These are phyloP conservation scores for Aureobasidium sp. DNA, from an alignment of 2,329 filamentous ascomycete species.

Conservation along the genomic window DNA sequence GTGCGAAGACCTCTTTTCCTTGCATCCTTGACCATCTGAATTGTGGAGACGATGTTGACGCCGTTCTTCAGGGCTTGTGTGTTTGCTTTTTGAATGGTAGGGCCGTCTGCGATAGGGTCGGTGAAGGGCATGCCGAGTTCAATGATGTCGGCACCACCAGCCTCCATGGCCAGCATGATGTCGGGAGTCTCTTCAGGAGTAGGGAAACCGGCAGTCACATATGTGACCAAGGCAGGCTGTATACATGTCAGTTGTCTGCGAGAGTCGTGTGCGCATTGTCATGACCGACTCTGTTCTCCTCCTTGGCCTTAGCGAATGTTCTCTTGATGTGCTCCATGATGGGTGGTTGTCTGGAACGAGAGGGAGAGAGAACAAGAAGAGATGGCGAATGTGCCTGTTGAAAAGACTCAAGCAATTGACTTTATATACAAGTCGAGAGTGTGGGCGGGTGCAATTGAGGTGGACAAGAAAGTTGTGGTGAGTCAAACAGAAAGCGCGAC, in stretches of 20 bases:
- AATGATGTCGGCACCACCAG: slow-evolving; percentile 87
- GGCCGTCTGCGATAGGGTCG: slow-evolving; percentile 95
- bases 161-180: slow-evolving; percentile 82
- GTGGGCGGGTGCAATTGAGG: background rate
- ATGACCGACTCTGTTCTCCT: slow-evolving; percentile 34
- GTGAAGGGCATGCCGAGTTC: slow-evolving; percentile 96
- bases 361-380: background rate
- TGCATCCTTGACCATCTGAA: slow-evolving; percentile 77
- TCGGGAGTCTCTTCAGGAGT: slow-evolving; percentile 72
- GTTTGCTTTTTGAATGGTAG: slow-evolving; percentile 93
- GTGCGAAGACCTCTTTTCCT: slow-evolving; percentile 67
- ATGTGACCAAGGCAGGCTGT: slow-evolving; percentile 80
- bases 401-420: background rate
- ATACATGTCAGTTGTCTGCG: slow-evolving; percentile 10
- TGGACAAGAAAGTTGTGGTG: slow-evolving; percentile 1
- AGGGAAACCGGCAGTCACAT: slow-evolving; percentile 92
- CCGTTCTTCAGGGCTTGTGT: slow-evolving; percentile 81
- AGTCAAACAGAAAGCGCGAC: slow-evolving; percentile 3
- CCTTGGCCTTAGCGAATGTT: slow-evolving; percentile 43
- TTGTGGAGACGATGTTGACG: slow-evolving; percentile 68
- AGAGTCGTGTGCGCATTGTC: background rate
- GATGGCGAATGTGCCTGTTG: background rate
- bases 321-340: slow-evolving; percentile 41
- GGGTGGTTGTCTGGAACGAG: background rate
- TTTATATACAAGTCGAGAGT: background rate